A percentile compares a stretch with the other conserved stretches of the same genome.
Evolutionary conservation across 768 basidiomycete species (phyloP).

Genomic region (Calocybe gangraenosa): DNA sequence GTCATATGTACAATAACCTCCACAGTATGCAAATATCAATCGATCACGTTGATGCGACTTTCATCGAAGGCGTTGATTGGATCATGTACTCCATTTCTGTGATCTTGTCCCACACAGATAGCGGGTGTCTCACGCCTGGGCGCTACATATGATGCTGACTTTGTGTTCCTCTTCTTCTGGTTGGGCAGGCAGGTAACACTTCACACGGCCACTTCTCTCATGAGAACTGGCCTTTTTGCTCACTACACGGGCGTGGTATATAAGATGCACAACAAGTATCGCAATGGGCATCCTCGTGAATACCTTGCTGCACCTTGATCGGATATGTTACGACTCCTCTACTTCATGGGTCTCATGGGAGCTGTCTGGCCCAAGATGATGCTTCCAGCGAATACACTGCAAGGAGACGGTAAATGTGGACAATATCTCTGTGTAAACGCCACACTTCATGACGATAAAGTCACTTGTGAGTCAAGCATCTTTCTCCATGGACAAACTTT

Average conservation of each 20-base stretch:
- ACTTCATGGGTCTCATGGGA: conserved; percentile 12
- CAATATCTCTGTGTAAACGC: conserved; percentile 44
- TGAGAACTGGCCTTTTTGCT: conserved; percentile 4
- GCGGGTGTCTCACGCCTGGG: conserved; percentile 8
- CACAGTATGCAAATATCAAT: conserved; percentile 3
- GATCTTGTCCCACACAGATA: conserved; percentile 10
- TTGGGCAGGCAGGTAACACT: conserved; percentile 15
- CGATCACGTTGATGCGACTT: not conserved
- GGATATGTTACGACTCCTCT: conserved; percentile 13
- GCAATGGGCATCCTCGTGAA: conserved; percentile 1
- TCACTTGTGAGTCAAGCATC: conserved; percentile 40
- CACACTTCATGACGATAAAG: conserved; percentile 33
- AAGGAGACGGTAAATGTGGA: conserved; percentile 42
- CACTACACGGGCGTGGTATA: not conserved
- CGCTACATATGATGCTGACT: conserved; percentile 9
- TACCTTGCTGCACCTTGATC: not conserved
- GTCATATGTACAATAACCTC: conserved; percentile 19
- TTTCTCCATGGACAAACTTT: not conserved
- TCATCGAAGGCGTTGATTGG: conserved; percentile 5
- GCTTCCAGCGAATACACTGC: conserved; percentile 23
- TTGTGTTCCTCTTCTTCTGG: conserved; percentile 20
- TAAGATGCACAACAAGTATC: not conserved
- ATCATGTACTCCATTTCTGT: not conserved
- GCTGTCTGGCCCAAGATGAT: conserved; percentile 19
- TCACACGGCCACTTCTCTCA: conserved; percentile 13